Percentiles rank a stretch among this genome's conserved stretches.
phyloP scores from a whole-genome alignment of 371 early-diverging fungal species.

The Chytridium lagenaria region DNA sequence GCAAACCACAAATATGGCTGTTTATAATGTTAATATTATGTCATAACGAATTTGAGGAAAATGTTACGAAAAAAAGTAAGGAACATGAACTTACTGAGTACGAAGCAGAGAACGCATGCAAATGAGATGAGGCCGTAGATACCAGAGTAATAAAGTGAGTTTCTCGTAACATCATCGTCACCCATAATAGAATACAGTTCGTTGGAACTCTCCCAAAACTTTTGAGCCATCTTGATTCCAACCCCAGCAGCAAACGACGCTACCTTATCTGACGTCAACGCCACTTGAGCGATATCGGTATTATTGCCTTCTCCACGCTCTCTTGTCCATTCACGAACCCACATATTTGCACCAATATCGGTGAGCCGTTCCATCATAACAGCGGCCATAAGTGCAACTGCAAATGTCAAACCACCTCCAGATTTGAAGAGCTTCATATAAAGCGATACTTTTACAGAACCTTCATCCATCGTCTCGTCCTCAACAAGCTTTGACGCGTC shows the following conservation, averaged over 20 bases:
- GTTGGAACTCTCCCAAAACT: no score
- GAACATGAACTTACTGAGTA: not conserved
- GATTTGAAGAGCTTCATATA: slow-evolving; percentile 48
- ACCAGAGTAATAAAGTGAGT: not conserved
- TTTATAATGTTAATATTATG: not conserved
- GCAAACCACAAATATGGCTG: not conserved
- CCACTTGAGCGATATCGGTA: not conserved
- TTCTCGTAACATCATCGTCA: not conserved
- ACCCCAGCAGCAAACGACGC: not conserved
- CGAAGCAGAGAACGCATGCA: not conserved
- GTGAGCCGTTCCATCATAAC: slow-evolving; percentile 25
- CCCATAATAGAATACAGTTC: not conserved
- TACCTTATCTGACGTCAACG: not conserved
- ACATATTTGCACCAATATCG: slow-evolving; percentile 45
- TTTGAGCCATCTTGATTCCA: no score
- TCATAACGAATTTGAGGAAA: not conserved
- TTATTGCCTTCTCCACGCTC: not conserved
- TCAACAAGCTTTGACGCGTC: slow-evolving; percentile 29
- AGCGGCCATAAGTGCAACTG: slow-evolving; percentile 22
- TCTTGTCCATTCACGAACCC: slow-evolving; percentile 54
- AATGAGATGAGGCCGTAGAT: not conserved
- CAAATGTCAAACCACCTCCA: slow-evolving; percentile 50
- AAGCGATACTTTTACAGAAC: slow-evolving; percentile 42
- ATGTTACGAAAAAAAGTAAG: not conserved
- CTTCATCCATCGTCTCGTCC: slow-evolving; percentile 41